Conservation (phyloP, 2,329 filamentous ascomycete genomes). For the Botrytis hyacinthi region DNA sequence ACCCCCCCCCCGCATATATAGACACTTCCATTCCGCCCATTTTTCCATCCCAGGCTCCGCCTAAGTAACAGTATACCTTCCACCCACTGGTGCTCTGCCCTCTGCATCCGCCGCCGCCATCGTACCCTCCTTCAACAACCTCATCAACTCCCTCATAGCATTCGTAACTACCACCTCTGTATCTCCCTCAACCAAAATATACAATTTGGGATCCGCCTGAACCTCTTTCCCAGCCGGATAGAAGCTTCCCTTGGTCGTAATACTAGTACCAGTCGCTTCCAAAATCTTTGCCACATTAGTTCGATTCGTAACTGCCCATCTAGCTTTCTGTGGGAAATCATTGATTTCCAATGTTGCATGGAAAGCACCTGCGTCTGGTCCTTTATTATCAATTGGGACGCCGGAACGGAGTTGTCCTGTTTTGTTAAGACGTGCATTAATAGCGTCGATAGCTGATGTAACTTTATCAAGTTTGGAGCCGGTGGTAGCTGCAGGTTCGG, state of each 20-base stretch:
- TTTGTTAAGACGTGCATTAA: conserved; percentile 86
- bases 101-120: conserved; percentile 87
- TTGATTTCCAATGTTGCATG: conserved; percentile 98
- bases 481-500: conserved; percentile 51
- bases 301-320: conserved; percentile 97
- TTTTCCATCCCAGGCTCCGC: background rate
- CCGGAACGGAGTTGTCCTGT: conserved; percentile 87
- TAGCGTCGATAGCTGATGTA: conserved; percentile 83
- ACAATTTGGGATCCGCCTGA: conserved; percentile 81
- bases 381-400: conserved; percentile 97
- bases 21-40: conserved; percentile 24
- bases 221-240: conserved; percentile 82
- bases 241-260: conserved; percentile 94
- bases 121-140: conserved; percentile 84
- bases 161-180: conserved; percentile 89
- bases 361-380: conserved; percentile 92
- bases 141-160: conserved; percentile 86
- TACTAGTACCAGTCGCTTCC: conserved; percentile 89
- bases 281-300: conserved; percentile 98
- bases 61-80: conserved; percentile 83
- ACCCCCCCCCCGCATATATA: background rate
- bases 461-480: conserved; percentile 72
- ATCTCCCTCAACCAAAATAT: conserved; percentile 96
- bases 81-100: conserved; percentile 71
- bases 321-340: conserved; percentile 96